Percentiles rank a stretch among this genome's conserved stretches.
These are phyloP conservation scores for Vachellia pachyceras DNA, from an alignment of 306 rosid genomes.

Conservation along the genomic window DNA sequence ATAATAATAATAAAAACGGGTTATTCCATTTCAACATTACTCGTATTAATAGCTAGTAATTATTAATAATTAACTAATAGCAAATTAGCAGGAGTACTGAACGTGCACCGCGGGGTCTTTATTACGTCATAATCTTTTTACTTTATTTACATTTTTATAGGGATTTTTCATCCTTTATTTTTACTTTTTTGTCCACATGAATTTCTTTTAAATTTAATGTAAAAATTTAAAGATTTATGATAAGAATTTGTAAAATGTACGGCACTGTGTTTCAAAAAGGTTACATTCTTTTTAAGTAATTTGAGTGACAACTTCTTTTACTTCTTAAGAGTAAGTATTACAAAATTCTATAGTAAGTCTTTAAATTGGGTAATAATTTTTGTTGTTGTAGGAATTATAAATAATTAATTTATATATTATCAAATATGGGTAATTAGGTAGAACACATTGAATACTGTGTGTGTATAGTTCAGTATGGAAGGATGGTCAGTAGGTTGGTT, in stretches of 20 bases:
- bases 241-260: neutral
- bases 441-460: neutral
- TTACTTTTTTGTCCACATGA: neutral
- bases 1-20: constrained; percentile 46
- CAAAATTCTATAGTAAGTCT: neutral
- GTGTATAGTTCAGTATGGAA: no score
- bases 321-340: neutral
- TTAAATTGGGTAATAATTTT: neutral
- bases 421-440: neutral
- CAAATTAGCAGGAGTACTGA: neutral
- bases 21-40: constrained; percentile 26
- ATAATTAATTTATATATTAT: neutral
- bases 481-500: neutral
- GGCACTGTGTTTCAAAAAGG: neutral
- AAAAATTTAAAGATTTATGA: neutral
- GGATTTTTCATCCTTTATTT: neutral
- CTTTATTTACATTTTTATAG: neutral
- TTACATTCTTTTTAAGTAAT: neutral
- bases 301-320: neutral
- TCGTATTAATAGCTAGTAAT: neutral
- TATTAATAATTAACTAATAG: neutral
- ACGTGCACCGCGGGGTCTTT: constrained; percentile 49
- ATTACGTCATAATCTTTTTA: constrained; percentile 19
- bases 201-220: neutral
- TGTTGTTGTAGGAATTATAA: neutral